Percentiles rank a stretch among this genome's conserved stretches.
These are phyloP conservation scores for Trametes polyzona DNA, from an alignment of 1,284 basidiomycete species.

Conservation along the genomic window DNA sequence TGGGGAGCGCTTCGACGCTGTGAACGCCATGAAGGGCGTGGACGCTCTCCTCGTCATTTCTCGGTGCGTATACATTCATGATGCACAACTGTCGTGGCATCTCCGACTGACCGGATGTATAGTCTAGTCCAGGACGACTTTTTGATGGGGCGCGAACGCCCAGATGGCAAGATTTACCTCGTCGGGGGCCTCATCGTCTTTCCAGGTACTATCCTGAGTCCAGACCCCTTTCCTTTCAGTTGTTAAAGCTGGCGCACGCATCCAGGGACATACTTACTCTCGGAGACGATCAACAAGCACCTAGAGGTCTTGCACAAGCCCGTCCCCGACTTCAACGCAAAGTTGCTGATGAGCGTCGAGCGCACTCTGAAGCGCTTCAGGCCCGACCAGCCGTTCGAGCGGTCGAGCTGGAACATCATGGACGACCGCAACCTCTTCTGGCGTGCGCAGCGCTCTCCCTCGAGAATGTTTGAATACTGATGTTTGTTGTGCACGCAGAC, in stretches of 20 bases:
- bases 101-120: not conserved
- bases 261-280: conserved; percentile 42
- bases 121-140: conserved; percentile 47
- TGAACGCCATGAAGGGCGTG: conserved; percentile 30
- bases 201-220: conserved; percentile 31
- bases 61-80: conserved; percentile 14
- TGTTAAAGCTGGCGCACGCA: too few relatives aligned
- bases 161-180: conserved; percentile 44
- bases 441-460: too few relatives aligned
- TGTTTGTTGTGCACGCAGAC: too few relatives aligned
- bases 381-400: conserved; percentile 44
- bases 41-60: conserved; percentile 39
- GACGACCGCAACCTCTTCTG: conserved; percentile 43
- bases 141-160: conserved; percentile 42
- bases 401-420: conserved; percentile 46
- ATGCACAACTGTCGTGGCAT: too few relatives aligned
- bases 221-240: not conserved
- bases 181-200: conserved; percentile 44
- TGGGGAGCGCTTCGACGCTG: conserved; percentile 30
- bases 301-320: conserved; percentile 38
- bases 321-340: conserved; percentile 47
- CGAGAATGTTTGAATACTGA: too few relatives aligned
- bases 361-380: conserved; percentile 44
- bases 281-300: conserved; percentile 42
- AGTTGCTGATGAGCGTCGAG: conserved; percentile 45